A percentile compares a stretch with the other conserved stretches of the same genome.
These are phyloP conservation scores for Galium porrigens DNA, from an alignment of 305 asterid genomes.

Conservation along the genomic window DNA sequence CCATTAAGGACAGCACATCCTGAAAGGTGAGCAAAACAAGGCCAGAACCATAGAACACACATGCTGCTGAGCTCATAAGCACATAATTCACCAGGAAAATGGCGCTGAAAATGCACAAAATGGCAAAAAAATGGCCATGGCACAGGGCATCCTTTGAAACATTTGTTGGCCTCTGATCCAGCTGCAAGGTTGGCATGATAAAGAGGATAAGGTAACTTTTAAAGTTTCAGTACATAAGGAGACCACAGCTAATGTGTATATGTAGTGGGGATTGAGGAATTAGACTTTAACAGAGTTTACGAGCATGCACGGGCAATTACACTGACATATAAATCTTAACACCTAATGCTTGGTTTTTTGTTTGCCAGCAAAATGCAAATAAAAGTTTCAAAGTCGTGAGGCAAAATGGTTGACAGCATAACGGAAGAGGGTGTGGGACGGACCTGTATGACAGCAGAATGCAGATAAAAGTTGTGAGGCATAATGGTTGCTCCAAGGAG, in stretches of 20 bases:
- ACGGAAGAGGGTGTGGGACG: constrained; percentile 2
- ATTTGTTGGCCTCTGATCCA: constrained; percentile 30
- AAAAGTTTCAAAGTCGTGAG: too few species aligned
- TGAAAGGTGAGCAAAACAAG: constrained; percentile 54
- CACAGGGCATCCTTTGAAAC: constrained; percentile 45
- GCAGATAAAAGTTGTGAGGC: constrained; percentile 94
- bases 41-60: constrained; percentile 50
- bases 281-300: not conserved
- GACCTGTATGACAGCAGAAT: constrained; percentile 88
- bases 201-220: not conserved
- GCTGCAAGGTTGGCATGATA: constrained; percentile 37
- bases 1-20: constrained; percentile 76
- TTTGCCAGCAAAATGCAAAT: not conserved
- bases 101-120: constrained; percentile 58
- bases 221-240: not conserved
- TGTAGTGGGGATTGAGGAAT: not conserved
- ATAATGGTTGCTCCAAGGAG: constrained; percentile 82
- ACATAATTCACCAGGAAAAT: constrained; percentile 59
- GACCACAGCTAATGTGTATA: not conserved
- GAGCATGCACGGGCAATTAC: not conserved
- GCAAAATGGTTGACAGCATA: not conserved
- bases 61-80: constrained; percentile 60
- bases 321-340: too few species aligned
- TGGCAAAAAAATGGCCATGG: constrained; percentile 76
- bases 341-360: not conserved